phyloP scores from a whole-genome alignment of 139 green algal species.

The Coelastrella sp. region DNA sequence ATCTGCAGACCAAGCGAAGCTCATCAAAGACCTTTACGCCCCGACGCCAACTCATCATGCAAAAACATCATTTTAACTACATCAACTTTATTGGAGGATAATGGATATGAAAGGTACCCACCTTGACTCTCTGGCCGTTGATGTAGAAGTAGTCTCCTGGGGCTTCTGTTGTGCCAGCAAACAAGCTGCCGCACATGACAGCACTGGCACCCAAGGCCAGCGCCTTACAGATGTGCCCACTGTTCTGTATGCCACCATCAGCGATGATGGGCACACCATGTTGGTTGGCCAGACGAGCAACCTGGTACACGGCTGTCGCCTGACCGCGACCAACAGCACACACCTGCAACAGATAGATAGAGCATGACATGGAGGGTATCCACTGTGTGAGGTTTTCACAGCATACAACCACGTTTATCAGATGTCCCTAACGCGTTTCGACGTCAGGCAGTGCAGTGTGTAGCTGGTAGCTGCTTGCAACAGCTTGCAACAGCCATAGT shows the following conservation, averaged over 20 bases:
- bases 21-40: too few relatives aligned
- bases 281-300: slow-evolving; percentile 67
- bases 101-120: slow-evolving; percentile 25
- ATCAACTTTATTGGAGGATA: too few relatives aligned
- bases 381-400: too few relatives aligned
- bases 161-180: slow-evolving; percentile 95
- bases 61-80: not conserved
- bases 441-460: too few relatives aligned
- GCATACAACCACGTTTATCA: too few relatives aligned
- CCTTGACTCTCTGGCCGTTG: slow-evolving; percentile 90
- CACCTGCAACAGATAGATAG: slow-evolving; percentile 51
- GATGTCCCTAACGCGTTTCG: too few relatives aligned
- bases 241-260: slow-evolving; percentile 98
- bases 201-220: slow-evolving; percentile 93
- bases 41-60: not conserved
- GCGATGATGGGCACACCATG: slow-evolving; percentile 94
- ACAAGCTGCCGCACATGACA: slow-evolving; percentile 98
- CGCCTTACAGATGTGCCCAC: slow-evolving; percentile 96
- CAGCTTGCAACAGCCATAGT: too few relatives aligned
- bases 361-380: too few relatives aligned
- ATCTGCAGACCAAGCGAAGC: too few relatives aligned
- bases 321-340: slow-evolving; percentile 98
- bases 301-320: slow-evolving; percentile 96
- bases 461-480: too few relatives aligned
- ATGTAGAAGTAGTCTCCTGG: slow-evolving; percentile 89